Percentiles rank a stretch among this genome's conserved stretches.
phyloP scores from a whole-genome alignment of 805 yeast genomes.

The Saturnispora mendoncae region DNA sequence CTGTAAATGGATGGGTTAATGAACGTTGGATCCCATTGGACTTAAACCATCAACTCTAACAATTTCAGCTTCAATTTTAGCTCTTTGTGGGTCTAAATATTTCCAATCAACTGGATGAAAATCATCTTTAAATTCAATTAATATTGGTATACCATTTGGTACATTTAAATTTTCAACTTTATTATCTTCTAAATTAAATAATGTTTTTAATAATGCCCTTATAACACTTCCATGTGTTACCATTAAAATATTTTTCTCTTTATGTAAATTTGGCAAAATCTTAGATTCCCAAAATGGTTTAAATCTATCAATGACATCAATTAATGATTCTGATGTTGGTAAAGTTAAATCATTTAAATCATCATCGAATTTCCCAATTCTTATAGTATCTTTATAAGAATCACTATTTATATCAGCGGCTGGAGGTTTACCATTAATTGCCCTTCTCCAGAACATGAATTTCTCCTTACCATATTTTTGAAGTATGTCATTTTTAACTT shows the following conservation, averaged over 20 bases:
- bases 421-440: conserved; percentile 67
- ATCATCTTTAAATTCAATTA: conserved; percentile 41
- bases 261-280: conserved; percentile 39
- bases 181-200: conserved; percentile 56
- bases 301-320: conserved; percentile 61
- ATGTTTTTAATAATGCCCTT: conserved; percentile 61
- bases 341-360: conserved; percentile 16
- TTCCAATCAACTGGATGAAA: conserved; percentile 35
- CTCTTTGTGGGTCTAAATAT: conserved; percentile 75
- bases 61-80: conserved; percentile 68
- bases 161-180: conserved; percentile 68
- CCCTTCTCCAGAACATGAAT: conserved; percentile 75
- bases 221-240: conserved; percentile 82
- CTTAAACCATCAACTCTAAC: conserved; percentile 63
- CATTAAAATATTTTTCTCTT: conserved; percentile 50
- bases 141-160: conserved; percentile 78
- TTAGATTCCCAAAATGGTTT: conserved; percentile 50
- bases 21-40: conserved; percentile 31
- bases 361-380: conserved; percentile 26
- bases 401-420: conserved; percentile 31
- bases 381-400: conserved; percentile 28
- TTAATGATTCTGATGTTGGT: conserved; percentile 68
- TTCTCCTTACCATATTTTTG: conserved; percentile 60
- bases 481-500: conserved; percentile 58
- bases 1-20: conserved; percentile 44